Evolutionary conservation across 2,329 filamentous ascomycete genomes (phyloP).

Genomic region (Xylaria multiplex): DNA sequence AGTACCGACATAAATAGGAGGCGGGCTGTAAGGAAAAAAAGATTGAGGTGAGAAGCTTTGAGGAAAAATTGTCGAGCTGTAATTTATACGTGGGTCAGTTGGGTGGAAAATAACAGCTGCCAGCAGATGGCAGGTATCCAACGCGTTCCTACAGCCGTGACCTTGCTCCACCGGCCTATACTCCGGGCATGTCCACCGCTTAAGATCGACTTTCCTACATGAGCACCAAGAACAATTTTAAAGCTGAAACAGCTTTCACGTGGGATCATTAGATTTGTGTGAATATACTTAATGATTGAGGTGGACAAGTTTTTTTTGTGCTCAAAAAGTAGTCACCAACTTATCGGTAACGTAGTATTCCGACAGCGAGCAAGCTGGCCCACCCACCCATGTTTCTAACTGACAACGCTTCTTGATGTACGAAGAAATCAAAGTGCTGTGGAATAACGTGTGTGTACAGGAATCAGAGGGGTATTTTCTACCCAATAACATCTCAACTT

Average conservation of each 20-base stretch:
- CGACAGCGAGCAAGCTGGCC: slow-evolving; percentile 12
- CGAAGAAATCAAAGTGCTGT: slow-evolving; percentile 24
- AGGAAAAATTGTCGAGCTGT: slow-evolving; percentile 17
- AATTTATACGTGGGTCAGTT: slow-evolving; percentile 23
- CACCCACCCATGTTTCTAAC: slow-evolving; percentile 15
- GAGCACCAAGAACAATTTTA: background rate
- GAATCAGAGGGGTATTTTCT: slow-evolving; percentile 32
- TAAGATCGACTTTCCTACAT: no score
- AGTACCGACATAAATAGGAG: background rate
- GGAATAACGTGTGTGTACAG: slow-evolving; percentile 32
- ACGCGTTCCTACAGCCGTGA: no score
- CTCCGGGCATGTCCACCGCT: no score
- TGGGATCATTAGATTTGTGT: background rate
- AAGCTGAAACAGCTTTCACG: background rate
- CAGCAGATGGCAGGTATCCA: slow-evolving; percentile 6
- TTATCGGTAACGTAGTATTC: slow-evolving; percentile 28
- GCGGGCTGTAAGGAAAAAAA: background rate
- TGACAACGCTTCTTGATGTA: slow-evolving; percentile 28
- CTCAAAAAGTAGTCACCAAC: slow-evolving; percentile 4
- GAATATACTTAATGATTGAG: background rate
- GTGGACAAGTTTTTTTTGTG: slow-evolving; percentile 6
- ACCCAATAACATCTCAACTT: slow-evolving; percentile 34
- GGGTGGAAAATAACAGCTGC: slow-evolving; percentile 15
- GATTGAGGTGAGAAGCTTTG: background rate
- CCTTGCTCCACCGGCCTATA: background rate